phyloP scores from a whole-genome alignment of 2,329 filamentous ascomycete genomes.

The Colletotrichum magnum region DNA sequence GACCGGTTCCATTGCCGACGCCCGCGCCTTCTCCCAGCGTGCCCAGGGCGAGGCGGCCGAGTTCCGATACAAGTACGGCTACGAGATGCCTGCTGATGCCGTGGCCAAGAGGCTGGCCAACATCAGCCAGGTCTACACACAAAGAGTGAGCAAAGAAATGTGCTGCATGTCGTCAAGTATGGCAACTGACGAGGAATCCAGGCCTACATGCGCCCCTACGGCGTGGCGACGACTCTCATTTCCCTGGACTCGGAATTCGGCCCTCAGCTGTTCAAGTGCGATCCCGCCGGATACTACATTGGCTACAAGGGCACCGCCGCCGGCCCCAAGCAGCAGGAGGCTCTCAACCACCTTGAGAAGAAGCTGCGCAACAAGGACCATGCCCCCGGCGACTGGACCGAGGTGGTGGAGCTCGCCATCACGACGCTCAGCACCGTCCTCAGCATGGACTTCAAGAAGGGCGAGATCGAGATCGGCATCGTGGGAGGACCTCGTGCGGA shows the following conservation, averaged over 20 bases:
- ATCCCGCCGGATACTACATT: constrained; percentile 97
- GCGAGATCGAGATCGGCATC: constrained; percentile 97
- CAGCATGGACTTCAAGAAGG: constrained; percentile 99
- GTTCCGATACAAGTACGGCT: constrained; percentile 98
- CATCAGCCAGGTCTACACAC: constrained; percentile 99
- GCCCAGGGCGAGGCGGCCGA: constrained; percentile 96
- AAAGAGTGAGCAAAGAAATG: constrained; percentile 74
- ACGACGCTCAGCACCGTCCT: constrained; percentile 95
- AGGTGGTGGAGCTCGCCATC: constrained; percentile 97
- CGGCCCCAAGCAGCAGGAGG: constrained; percentile 98
- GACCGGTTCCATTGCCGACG: constrained; percentile 98
- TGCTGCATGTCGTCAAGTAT: not conserved
- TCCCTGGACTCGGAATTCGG: constrained; percentile 93
- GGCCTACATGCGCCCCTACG: constrained; percentile 98
- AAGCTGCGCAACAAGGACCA: constrained; percentile 99
- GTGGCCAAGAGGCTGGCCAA: constrained; percentile 97
- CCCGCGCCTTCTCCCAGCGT: constrained; percentile 90
- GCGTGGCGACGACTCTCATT: constrained; percentile 95
- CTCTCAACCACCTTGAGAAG: constrained; percentile 98
- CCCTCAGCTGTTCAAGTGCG: constrained; percentile 97
- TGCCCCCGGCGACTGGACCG: constrained; percentile 94
- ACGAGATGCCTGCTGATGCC: constrained; percentile 99
- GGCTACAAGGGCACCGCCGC: constrained; percentile 99
- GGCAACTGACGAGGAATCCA: constrained; percentile 48
- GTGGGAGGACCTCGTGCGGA: constrained; percentile 89